phyloP scores from a whole-genome alignment of 208 protist genomes.

The Acanthamoeba lugdunensis region DNA sequence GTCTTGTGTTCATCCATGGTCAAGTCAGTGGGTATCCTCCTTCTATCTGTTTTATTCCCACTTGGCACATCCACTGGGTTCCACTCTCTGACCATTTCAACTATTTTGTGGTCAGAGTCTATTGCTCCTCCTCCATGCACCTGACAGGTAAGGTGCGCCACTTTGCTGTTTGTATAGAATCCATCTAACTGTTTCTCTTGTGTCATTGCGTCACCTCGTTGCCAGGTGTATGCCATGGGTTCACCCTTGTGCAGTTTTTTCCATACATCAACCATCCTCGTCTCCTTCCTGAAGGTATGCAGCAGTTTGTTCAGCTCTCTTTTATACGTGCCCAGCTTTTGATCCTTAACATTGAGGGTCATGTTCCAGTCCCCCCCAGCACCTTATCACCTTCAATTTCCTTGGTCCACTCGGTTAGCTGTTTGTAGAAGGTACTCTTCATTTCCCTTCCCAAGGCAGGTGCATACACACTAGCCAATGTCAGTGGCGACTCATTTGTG shows the following conservation, averaged over 20 bases:
- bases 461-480: background rate
- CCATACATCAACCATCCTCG: background rate
- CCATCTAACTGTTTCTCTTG: background rate
- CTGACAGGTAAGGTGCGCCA: background rate
- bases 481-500: background rate
- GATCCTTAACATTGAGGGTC: background rate
- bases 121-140: too few species aligned
- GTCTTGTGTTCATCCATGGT: background rate
- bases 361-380: background rate
- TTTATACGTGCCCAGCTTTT: background rate
- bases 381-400: background rate
- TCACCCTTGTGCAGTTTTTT: background rate
- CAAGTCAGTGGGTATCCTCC: background rate
- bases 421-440: background rate
- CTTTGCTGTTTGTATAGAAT: background rate
- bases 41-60: background rate
- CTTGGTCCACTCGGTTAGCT: background rate
- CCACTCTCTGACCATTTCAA: background rate
- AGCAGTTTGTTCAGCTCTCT: background rate
- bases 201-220: background rate
- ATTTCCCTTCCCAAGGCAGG: background rate
- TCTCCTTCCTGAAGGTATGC: background rate
- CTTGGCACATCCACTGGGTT: background rate
- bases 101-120: background rate
- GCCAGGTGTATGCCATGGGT: background rate